Conservation (phyloP, 2,329 filamentous ascomycete genomes). For the Neofusicoccum sp. region DNA sequence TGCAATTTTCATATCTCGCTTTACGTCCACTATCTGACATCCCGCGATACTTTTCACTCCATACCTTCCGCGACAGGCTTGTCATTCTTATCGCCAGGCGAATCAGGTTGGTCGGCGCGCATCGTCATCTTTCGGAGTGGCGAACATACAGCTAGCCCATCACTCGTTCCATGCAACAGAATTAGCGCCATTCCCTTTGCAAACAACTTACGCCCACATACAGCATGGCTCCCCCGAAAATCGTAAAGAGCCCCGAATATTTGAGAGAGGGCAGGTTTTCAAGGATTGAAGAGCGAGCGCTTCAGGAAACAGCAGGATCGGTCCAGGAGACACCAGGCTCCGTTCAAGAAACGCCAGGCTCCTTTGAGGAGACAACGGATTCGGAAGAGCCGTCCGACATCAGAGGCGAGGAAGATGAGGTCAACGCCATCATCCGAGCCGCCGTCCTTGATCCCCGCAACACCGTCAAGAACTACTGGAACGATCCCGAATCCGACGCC, state of each 20-base stretch:
- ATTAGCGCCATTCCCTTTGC: background rate
- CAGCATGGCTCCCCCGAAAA: background rate
- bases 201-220: background rate
- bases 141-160: background rate
- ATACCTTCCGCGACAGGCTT: too few species aligned
- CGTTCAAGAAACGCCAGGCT: too few species aligned
- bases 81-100: background rate
- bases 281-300: too few species aligned
- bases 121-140: background rate
- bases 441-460: background rate
- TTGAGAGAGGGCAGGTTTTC: too few species aligned
- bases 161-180: background rate
- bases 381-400: too few species aligned
- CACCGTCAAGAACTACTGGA: background rate
- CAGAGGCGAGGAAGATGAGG: background rate
- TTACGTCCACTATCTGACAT: background rate
- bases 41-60: too few species aligned
- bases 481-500: background rate
- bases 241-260: too few species aligned
- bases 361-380: too few species aligned
- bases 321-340: too few species aligned
- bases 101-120: background rate
- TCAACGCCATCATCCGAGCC: background rate
- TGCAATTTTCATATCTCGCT: too few species aligned
- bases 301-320: background rate